A percentile compares a stretch with the other conserved stretches of the same genome.
phyloP scores from a whole-genome alignment of 1,139 yeast species.

The Taiozyma onychis region DNA sequence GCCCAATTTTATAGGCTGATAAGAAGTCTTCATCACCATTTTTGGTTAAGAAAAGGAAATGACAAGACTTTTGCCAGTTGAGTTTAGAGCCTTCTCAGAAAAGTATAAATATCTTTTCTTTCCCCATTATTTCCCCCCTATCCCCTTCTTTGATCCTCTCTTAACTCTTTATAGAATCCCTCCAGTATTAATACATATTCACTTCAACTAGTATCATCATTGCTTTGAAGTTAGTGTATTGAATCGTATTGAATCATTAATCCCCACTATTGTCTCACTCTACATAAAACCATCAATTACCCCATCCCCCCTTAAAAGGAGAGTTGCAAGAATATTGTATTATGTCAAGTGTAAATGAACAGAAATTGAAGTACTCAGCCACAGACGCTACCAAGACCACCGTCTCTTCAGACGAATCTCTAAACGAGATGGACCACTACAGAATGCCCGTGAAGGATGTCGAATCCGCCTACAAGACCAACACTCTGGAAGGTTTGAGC shows the following conservation, averaged over 20 bases:
- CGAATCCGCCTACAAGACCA: slow-evolving; percentile 34
- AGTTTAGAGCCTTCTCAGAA: background rate
- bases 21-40: background rate
- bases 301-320: background rate
- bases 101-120: background rate
- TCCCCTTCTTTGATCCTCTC: background rate
- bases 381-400: slow-evolving; percentile 7
- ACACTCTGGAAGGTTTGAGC: slow-evolving; percentile 44
- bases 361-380: slow-evolving; percentile 8
- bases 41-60: background rate
- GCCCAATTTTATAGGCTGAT: background rate
- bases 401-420: slow-evolving; percentile 5
- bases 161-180: background rate
- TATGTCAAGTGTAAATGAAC: slow-evolving; percentile 13
- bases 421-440: slow-evolving; percentile 19
- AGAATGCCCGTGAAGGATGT: slow-evolving; percentile 28
- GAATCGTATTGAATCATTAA: background rate
- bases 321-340: background rate
- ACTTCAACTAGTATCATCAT: background rate
- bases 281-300: background rate
- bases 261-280: background rate
- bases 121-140: background rate
- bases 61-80: background rate
- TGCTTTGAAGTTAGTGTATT: background rate
- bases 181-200: background rate